Evolutionary conservation across 257 asterid species (phyloP).

Genomic region (Cynanchum wilfordii): DNA sequence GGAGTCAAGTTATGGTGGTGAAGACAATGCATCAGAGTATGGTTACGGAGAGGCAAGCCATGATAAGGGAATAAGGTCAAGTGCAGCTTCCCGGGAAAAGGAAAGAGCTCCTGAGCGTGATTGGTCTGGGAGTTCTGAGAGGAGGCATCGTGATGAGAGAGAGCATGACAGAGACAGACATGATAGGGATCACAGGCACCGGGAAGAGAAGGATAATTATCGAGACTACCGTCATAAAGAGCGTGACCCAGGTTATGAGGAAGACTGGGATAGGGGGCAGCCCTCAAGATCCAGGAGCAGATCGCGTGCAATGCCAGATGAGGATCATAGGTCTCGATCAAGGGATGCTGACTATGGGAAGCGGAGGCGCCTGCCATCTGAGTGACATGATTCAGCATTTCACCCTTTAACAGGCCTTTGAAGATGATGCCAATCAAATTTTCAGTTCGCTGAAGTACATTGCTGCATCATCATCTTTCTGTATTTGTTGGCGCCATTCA

Average conservation of each 20-base stretch:
- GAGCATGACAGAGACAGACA: slow-evolving; percentile 38
- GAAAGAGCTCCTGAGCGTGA: slow-evolving; percentile 46
- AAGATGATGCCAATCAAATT: slow-evolving; percentile 9
- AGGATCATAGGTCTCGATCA: slow-evolving; percentile 37
- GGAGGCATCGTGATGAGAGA: slow-evolving; percentile 44
- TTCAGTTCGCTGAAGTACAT: slow-evolving; percentile 22
- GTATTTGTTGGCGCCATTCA: slow-evolving; percentile 26
- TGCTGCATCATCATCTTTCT: slow-evolving; percentile 31
- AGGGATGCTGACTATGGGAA: slow-evolving; percentile 49
- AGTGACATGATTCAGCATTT: slow-evolving; percentile 23
- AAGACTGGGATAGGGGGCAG: slow-evolving; percentile 39
- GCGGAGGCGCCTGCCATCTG: slow-evolving; percentile 41
- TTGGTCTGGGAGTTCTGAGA: slow-evolving; percentile 46
- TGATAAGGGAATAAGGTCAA: slow-evolving; percentile 39
- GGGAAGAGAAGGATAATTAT: slow-evolving; percentile 36
- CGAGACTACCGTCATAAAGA: slow-evolving; percentile 36
- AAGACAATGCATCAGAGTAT: slow-evolving; percentile 48
- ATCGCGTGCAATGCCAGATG: slow-evolving; percentile 40
- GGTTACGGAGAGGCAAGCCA: slow-evolving; percentile 48
- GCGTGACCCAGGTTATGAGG: slow-evolving; percentile 29
- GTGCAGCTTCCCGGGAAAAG: slow-evolving; percentile 41
- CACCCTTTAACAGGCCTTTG: slow-evolving; percentile 7
- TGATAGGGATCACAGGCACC: slow-evolving; percentile 41
- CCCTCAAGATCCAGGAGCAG: slow-evolving; percentile 49
- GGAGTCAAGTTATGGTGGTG: slow-evolving; percentile 54